phyloP scores from a whole-genome alignment of 73 alveolate species.

The Breviolum minutum region DNA sequence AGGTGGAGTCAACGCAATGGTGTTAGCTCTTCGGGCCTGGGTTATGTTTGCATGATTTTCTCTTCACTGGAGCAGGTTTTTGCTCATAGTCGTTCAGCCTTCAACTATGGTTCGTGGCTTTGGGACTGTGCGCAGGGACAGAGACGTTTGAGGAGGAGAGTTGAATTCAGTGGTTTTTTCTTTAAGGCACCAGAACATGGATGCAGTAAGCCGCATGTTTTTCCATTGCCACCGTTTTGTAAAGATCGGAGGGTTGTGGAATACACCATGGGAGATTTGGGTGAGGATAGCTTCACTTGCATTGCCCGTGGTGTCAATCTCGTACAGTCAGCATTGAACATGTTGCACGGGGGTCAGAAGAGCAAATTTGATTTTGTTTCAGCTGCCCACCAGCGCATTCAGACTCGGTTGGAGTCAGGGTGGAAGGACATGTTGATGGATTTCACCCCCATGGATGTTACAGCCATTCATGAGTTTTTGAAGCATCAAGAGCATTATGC shows the following conservation, averaged over 20 bases:
- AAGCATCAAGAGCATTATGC: slow-evolving; percentile 58
- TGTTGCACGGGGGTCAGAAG: neutral
- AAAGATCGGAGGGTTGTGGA: neutral
- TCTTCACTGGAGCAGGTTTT: neutral
- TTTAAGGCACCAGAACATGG: neutral
- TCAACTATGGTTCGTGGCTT: neutral
- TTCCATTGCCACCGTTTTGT: slow-evolving; percentile 24
- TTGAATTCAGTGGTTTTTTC: neutral
- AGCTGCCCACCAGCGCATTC: slow-evolving; percentile 35
- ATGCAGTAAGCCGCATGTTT: neutral
- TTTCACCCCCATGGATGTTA: neutral
- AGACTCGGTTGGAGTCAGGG: slow-evolving; percentile 10
- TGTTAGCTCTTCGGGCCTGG: neutral
- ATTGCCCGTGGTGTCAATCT: neutral
- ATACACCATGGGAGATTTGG: neutral
- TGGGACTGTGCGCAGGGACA: neutral
- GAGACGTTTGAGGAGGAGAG: neutral
- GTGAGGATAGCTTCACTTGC: no score
- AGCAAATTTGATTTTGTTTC: neutral
- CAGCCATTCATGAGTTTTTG: neutral
- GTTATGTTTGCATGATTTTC: neutral
- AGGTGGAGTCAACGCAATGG: neutral
- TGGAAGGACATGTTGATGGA: slow-evolving; percentile 20
- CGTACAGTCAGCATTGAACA: neutral
- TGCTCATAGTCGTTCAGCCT: neutral